Evolutionary conservation across 768 basidiomycete genomes (phyloP), one percentile per base, ranked within the genome.

Genomic region (Cubamyces sp.): DNA sequence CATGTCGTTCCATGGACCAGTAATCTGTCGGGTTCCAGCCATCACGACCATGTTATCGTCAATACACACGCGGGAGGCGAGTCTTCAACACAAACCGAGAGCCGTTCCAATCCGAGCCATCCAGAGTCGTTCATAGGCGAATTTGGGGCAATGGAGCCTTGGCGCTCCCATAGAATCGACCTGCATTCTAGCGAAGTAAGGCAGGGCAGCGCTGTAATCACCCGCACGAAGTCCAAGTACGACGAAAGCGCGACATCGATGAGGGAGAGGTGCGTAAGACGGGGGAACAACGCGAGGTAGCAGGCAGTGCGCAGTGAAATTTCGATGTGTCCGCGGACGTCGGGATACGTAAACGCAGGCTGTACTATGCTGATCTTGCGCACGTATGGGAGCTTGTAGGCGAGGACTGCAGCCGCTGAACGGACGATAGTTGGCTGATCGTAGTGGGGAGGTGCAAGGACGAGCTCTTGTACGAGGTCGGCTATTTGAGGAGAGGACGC

Each of bases 161-260:
- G 26, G 30, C 7, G 6, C n/a, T 18, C 9, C 18, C n/a, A 70
- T 60, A 68, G 14, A 64, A 69, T 23, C 11, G 19, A 21, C 11
- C 23, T 19, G 19, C 19, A 23, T 4, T 23, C 19, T 23, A 46
- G 23, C 45, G 45, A 18, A 19, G 45, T 46, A 5, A 46, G 19
- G 11, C 8, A 23, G 45, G 45, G 45, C 1, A 46, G 45, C 3
- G 45, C 45, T 46, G 23, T 23, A 14, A 21, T 21, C 19, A 21
- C 9, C 11, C 45, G 45, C 23, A 23, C 45, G 5, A 46, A 23
- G 21, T 19, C 45, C 45, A 46, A 4, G 9, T 23, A 46, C 3
- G 45, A 46, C 11, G 45, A 23, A 8, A 46, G 45, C 11, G 45
- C 1, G 45, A 46, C n/a, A 23, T 46, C 11, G 8, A 46, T 19